Conservation (phyloP, 306 rosid species). For the Fagus crenata region DNA sequence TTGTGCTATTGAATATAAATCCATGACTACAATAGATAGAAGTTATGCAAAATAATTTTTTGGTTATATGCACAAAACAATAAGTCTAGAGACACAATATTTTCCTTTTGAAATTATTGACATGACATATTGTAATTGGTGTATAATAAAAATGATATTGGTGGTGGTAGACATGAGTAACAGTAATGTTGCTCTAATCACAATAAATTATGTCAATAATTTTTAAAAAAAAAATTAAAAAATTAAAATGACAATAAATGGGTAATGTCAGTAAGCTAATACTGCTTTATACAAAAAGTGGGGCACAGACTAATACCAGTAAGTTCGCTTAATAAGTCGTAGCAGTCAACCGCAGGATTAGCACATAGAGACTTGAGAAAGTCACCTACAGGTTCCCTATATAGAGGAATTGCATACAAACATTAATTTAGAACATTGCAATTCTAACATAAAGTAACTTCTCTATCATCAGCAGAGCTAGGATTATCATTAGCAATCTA, state of each 20-base stretch:
- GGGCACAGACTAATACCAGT: slow-evolving; percentile 44
- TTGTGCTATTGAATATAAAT: not conserved
- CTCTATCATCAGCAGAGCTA: not conserved
- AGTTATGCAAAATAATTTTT: not conserved
- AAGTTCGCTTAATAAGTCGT: slow-evolving; percentile 51
- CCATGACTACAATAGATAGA: not conserved
- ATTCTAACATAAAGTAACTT: not conserved
- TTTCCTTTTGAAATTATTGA: no score
- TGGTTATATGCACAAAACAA: not conserved
- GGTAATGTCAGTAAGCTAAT: no score
- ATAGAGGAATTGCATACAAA: slow-evolving; percentile 13
- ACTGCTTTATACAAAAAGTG: not conserved
- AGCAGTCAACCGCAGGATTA: slow-evolving; percentile 58
- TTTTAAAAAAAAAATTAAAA: no score
- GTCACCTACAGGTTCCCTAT: slow-evolving; percentile 44
- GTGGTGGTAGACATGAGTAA: no score
- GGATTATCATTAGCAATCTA: not conserved
- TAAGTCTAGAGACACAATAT: no score
- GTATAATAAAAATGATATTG: no score
- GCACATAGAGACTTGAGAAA: slow-evolving; percentile 50
- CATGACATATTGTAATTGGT: no score
- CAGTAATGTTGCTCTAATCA: no score
- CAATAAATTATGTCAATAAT: no score
- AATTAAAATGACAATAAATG: no score
- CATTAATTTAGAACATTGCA: not conserved